Evolutionary conservation across 768 basidiomycete genomes (phyloP).

Genomic region (Termitomyces sp.): DNA sequence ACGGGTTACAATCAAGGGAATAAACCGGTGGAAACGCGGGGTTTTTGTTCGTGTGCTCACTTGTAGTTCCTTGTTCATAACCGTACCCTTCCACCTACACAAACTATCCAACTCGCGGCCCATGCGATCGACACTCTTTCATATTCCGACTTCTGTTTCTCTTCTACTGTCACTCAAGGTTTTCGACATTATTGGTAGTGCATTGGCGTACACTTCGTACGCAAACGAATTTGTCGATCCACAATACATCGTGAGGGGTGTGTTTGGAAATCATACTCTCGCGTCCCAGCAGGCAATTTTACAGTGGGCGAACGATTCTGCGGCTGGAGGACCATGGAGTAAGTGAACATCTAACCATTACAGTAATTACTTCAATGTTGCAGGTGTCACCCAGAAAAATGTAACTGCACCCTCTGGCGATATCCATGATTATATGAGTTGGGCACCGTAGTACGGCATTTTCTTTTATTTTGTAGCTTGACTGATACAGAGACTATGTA

Average conservation of each 20-base stretch:
- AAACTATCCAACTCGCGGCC: not conserved
- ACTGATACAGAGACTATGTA: constrained; percentile 13
- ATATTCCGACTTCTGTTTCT: constrained; percentile 16
- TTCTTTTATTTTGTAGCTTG: not conserved
- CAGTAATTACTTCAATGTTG: not conserved
- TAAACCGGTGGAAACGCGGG: not conserved
- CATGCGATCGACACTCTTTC: constrained; percentile 28
- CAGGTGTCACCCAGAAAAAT: constrained; percentile 46
- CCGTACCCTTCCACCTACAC: not conserved
- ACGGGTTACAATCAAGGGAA: not conserved
- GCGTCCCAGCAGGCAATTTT: constrained; percentile 43
- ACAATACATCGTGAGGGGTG: constrained; percentile 36
- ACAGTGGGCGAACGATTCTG: constrained; percentile 40
- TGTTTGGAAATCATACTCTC: constrained; percentile 35
- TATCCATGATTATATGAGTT: constrained; percentile 63
- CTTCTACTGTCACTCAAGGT: not conserved
- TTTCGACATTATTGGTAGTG: not conserved
- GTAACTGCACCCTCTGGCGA: constrained; percentile 46
- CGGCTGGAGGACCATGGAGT: constrained; percentile 52
- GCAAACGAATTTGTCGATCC: constrained; percentile 57
- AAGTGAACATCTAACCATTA: constrained; percentile 15
- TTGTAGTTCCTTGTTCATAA: not conserved
- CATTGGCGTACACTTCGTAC: constrained; percentile 34
- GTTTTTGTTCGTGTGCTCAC: not conserved
- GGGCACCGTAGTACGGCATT: constrained; percentile 58